phyloP scores from a whole-genome alignment of 2,329 filamentous ascomycete species.

The Tricladium varicosporioides region DNA sequence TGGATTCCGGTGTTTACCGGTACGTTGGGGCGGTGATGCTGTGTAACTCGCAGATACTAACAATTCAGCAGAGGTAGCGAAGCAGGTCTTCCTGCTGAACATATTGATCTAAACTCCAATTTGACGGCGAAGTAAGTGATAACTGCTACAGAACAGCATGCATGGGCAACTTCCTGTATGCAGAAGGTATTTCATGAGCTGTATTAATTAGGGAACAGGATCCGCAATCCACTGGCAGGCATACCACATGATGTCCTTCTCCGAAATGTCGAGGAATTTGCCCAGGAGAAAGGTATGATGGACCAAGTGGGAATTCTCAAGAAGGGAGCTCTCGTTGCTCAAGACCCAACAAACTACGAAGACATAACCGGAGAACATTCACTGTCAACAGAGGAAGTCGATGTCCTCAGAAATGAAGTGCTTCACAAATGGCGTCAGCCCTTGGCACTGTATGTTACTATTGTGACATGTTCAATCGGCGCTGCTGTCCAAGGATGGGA shows the following conservation, averaged over 20 bases:
- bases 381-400: conserved; percentile 58
- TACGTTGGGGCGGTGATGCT: neutral
- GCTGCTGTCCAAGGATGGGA: conserved; percentile 60
- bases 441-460: conserved; percentile 61
- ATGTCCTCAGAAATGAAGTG: conserved; percentile 61
- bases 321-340: conserved; percentile 73
- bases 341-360: conserved; percentile 64
- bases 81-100: neutral
- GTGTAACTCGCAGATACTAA: neutral
- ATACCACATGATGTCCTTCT: conserved; percentile 51
- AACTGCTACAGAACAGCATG: neutral
- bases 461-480: conserved; percentile 65
- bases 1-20: neutral
- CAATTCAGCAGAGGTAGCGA: neutral
- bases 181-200: neutral
- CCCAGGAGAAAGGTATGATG: conserved; percentile 54
- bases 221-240: conserved; percentile 56
- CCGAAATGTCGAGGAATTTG: conserved; percentile 57
- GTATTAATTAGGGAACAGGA: conserved; percentile 35
- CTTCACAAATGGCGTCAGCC: conserved; percentile 69
- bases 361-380: conserved; percentile 54
- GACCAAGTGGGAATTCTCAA: conserved; percentile 58
- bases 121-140: conserved; percentile 21
- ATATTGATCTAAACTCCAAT: conserved; percentile 26
- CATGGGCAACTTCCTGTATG: no score